phyloP scores from a whole-genome alignment of 441 rosid species.

The Lagerstroemia fauriei region DNA sequence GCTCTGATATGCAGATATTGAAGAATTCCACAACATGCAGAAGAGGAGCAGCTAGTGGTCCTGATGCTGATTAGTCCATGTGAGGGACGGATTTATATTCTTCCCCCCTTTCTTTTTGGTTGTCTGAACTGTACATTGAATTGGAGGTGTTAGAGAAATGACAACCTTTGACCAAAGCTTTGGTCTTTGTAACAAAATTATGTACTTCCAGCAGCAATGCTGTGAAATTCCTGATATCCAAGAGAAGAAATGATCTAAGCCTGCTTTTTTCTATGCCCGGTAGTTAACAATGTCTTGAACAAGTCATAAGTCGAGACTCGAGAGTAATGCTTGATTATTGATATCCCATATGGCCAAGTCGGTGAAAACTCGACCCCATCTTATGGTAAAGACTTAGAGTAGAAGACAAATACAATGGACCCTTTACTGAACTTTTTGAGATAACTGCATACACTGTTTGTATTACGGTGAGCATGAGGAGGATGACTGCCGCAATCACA shows the following conservation, averaged over 20 bases:
- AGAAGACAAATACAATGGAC: no score
- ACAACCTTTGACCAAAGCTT: not conserved
- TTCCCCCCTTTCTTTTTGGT: not conserved
- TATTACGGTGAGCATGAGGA: not conserved
- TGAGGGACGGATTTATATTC: conserved; percentile 9
- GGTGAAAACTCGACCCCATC: no score
- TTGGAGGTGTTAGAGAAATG: not conserved
- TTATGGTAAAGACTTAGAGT: no score
- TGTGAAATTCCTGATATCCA: not conserved
- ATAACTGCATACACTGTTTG: not conserved
- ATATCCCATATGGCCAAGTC: no score
- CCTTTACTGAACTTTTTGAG: no score
- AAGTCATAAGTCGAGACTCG: not conserved
- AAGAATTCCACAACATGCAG: conserved; percentile 84
- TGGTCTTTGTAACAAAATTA: not conserved
- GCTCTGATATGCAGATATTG: conserved; percentile 51
- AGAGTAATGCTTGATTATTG: not conserved
- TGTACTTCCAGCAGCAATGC: not conserved
- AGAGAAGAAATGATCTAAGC: not conserved
- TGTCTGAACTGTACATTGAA: not conserved
- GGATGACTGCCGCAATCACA: not conserved
- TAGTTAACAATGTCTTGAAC: not conserved
- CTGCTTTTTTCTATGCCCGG: not conserved
- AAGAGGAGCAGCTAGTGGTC: conserved; percentile 53
- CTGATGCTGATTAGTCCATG: conserved; percentile 49